A percentile compares a stretch with the other conserved stretches of the same genome.
These are phyloP conservation scores for Histomonas meleagridis DNA, from an alignment of 208 protist genomes.

Conservation along the genomic window DNA sequence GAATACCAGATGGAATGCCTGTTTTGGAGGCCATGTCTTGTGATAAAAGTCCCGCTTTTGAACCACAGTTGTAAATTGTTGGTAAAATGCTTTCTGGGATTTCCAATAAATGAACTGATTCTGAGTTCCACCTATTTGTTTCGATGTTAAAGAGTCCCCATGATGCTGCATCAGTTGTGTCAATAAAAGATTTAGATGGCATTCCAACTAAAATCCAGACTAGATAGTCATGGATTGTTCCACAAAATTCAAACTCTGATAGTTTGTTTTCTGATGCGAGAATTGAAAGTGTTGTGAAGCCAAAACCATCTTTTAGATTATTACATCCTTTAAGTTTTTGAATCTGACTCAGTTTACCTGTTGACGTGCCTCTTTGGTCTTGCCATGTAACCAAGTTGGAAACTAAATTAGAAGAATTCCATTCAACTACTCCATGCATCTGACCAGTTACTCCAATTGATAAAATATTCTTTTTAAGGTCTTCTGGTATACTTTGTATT, in stretches of 20 bases:
- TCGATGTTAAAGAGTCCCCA: slow-evolving; percentile 11
- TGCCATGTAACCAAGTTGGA: not conserved
- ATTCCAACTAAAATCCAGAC: not conserved
- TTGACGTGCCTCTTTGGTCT: not conserved
- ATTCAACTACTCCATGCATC: slow-evolving; percentile 2
- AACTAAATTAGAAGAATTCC: not conserved
- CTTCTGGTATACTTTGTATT: not conserved
- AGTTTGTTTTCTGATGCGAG: not conserved
- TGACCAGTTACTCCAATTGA: not conserved
- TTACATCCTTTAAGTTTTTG: not conserved
- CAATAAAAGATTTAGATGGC: not conserved
- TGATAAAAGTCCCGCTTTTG: not conserved
- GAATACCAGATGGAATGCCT: not conserved
- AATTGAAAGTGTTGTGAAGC: not conserved
- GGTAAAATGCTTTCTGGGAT: not conserved
- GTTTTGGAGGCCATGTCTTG: not conserved
- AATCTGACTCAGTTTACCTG: not conserved
- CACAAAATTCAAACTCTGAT: not conserved
- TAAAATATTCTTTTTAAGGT: not conserved
- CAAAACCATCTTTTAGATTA: not conserved
- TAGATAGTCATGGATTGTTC: not conserved
- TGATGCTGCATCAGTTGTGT: not conserved
- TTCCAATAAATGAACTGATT: not conserved
- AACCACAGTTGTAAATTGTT: not conserved
- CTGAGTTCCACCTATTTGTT: not conserved